These are phyloP conservation scores for Malus hybrid DNA, from an alignment of 331 rosid genomes.

Conservation along the genomic window DNA sequence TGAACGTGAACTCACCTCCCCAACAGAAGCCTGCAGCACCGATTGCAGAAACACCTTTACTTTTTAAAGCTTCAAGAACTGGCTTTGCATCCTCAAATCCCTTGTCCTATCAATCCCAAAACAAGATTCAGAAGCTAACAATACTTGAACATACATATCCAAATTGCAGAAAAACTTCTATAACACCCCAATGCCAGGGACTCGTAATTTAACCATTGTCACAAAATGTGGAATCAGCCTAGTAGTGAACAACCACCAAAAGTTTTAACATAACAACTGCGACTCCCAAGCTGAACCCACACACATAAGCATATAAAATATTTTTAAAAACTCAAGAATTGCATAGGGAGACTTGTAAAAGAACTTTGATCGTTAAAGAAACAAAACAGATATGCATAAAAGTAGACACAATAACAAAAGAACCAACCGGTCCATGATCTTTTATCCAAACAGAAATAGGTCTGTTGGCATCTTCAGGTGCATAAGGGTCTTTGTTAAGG, in stretches of 20 bases:
- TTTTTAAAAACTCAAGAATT: not conserved
- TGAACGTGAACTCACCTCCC: conserved; percentile 53
- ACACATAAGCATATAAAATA: not conserved
- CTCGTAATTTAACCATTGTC: not conserved
- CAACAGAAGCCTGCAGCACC: conserved; percentile 80
- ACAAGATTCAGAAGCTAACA: not conserved
- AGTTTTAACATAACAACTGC: not conserved
- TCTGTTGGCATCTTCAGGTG: conserved; percentile 4
- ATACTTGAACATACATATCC: too few relatives aligned
- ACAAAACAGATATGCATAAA: not conserved
- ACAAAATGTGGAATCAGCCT: not conserved
- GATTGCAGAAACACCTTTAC: conserved; percentile 51
- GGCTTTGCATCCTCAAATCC: conserved; percentile 49
- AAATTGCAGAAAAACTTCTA: not conserved
- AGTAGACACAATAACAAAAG: not conserved
- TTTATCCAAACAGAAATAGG: conserved; percentile 7
- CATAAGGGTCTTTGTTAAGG: conserved; percentile 18
- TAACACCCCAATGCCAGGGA: not conserved
- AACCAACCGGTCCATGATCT: conserved; percentile 1
- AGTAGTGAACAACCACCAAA: not conserved
- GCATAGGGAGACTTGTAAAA: not conserved
- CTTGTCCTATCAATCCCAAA: conserved; percentile 32
- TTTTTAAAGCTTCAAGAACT: conserved; percentile 49
- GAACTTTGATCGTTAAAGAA: not conserved
- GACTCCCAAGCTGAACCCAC: not conserved